A percentile compares a stretch with the other conserved stretches of the same genome.
phyloP scores from a whole-genome alignment of 352 stramenopile species.

The Phytophthora melonis region DNA sequence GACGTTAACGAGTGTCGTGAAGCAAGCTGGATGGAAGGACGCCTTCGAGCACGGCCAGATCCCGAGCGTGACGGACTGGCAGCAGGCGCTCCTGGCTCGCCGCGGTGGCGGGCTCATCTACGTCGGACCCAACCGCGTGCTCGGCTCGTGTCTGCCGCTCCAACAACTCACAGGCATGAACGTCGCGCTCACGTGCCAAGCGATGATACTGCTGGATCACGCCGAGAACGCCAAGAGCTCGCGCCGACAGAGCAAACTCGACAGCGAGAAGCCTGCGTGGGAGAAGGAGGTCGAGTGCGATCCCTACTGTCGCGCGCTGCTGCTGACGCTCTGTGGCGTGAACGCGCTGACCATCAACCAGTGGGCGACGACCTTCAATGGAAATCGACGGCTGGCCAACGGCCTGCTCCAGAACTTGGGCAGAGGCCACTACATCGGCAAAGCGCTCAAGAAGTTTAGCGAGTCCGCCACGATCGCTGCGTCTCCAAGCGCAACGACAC shows the following conservation, averaged over 20 bases:
- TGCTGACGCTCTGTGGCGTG: constrained; percentile 83
- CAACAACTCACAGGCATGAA: constrained; percentile 76
- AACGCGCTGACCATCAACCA: constrained; percentile 84
- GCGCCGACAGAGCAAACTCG: constrained; percentile 87
- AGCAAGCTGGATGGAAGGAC: constrained; percentile 70
- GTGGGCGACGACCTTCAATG: constrained; percentile 82
- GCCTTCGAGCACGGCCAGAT: constrained; percentile 65
- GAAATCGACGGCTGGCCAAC: constrained; percentile 70
- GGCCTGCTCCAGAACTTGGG: constrained; percentile 57
- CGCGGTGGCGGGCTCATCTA: constrained; percentile 75
- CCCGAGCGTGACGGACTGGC: constrained; percentile 75
- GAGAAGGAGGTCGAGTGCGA: constrained; percentile 74
- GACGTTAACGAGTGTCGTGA: constrained; percentile 55
- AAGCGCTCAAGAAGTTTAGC: constrained; percentile 65
- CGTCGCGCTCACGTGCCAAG: constrained; percentile 65
- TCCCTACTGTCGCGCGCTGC: constrained; percentile 63
- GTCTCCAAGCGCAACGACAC: constrained; percentile 5
- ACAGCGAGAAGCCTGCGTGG: constrained; percentile 79
- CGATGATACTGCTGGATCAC: constrained; percentile 79
- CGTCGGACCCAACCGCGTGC: constrained; percentile 70
- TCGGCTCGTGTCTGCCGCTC: constrained; percentile 60
- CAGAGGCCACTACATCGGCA: constrained; percentile 65
- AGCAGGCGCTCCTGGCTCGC: constrained; percentile 64
- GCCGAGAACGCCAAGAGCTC: constrained; percentile 78
- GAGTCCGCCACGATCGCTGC: constrained; percentile 39